A percentile compares a stretch with the other conserved stretches of the same genome.
Conservation (phyloP, 1,139 yeast genomes). For the Lodderomyces metapsilosis region DNA sequence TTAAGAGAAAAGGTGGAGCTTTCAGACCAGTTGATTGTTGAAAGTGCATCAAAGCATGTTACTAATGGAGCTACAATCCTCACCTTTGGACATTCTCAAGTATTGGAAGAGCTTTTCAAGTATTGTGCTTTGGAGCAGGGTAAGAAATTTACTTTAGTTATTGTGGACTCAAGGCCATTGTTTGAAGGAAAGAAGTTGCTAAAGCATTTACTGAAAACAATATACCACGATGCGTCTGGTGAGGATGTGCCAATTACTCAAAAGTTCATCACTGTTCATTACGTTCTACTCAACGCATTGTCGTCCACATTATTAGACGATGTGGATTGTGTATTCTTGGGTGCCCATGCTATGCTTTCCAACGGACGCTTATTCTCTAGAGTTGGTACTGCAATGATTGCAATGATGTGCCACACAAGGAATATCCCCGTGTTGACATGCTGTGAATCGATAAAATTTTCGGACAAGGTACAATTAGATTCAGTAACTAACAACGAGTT, state of each 20-base stretch:
- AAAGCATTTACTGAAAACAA: slow-evolving; percentile 38
- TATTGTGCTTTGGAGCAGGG: slow-evolving; percentile 61
- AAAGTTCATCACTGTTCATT: slow-evolving; percentile 42
- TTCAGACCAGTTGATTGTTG: slow-evolving; percentile 81
- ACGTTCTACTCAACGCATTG: slow-evolving; percentile 76
- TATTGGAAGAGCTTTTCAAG: slow-evolving; percentile 71
- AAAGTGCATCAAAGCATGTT: slow-evolving; percentile 77
- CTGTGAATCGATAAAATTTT: slow-evolving; percentile 92
- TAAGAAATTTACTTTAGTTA: slow-evolving; percentile 74
- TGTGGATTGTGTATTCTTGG: slow-evolving; percentile 87
- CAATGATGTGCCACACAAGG: slow-evolving; percentile 85
- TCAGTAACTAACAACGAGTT: slow-evolving; percentile 91
- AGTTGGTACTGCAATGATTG: slow-evolving; percentile 92
- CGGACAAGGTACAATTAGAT: slow-evolving; percentile 93
- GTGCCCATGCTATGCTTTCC: slow-evolving; percentile 96
- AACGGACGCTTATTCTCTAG: slow-evolving; percentile 92
- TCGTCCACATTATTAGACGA: slow-evolving; percentile 73
- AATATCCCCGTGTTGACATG: slow-evolving; percentile 93
- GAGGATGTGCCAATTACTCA: slow-evolving; percentile 31
- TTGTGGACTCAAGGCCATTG: slow-evolving; percentile 93
- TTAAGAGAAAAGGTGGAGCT: slow-evolving; percentile 82
- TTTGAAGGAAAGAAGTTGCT: slow-evolving; percentile 89
- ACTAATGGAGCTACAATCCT: slow-evolving; percentile 75
- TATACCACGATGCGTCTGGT: slow-evolving; percentile 18
- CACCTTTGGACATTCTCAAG: slow-evolving; percentile 87